Base-by-base conservation (phyloP, 768 basidiomycete species). In the Rhodotorula sphaerocarpa region DNA sequence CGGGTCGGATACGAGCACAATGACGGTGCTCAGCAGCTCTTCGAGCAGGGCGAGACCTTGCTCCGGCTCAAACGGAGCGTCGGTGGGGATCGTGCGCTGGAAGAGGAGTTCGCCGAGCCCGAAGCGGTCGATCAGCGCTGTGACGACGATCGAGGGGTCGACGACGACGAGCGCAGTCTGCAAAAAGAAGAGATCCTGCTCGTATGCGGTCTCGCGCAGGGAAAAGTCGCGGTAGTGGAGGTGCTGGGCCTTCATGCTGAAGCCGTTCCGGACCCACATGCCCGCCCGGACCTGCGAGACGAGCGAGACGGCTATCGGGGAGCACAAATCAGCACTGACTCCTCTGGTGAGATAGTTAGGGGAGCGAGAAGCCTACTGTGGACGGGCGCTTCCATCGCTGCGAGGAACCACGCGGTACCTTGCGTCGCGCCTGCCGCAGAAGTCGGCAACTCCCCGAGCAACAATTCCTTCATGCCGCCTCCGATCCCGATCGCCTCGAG, bases 251-350 rank as follows among this genome's bases (percentile, higher is more conserved):
- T 93, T 86, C 69, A 97, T 92, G 21, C 87, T 87, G 72, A 91
- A 88, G 6, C 95, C 95, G 70, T 99, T 99, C 57, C 93, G 86
- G 12, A 95, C 92, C 95, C 95, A 99, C 7, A 97, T 80, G 0
- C 91, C 91, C 0, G 89, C 87, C 30, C 91, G 84, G 54, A 96
- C 90, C 74, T 97, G 95, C 0, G 92, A 90, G 48, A 93, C 85
- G 85, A 92, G 90, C 2, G 85, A 82, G 31, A 91, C 18, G n/a
- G 64, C 72, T 73, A 47, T 21, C 30, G 7, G 15, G 7, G 12
- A 12, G 12, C 11, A 7, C 23, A 15, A 43, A 28, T 12, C 25
- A 25, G 21, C 41, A 5, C 21, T 20, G 14, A 12, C 3, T 10
- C 27, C 23, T n/a, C 23, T 23, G n/a, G n/a, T n/a, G n/a, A n/a